Base-by-base conservation (phyloP, 768 basidiomycete species). In the Phylloporus sp. region DNA sequence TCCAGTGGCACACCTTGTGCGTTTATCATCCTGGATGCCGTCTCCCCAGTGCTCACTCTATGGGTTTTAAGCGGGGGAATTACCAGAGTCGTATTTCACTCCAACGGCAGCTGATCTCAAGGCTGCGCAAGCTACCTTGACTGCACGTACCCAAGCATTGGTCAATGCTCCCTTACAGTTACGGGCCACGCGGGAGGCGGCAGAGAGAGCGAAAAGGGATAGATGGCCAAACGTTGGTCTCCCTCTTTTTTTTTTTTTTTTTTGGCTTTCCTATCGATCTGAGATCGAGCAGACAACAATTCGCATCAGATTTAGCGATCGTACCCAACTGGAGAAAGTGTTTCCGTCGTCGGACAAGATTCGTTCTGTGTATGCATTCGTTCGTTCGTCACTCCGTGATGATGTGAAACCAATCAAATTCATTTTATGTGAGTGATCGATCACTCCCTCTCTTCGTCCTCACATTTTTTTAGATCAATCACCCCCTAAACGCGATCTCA, bases 271-370 rank as follows among this genome's bases (percentile, higher is more conserved):
- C 4, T 39, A 35, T 31, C 5, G n/a, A 39, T 24, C 54, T 58
- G 36, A 69, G 35, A 24, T 38, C 27, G 41, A 32, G 13, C 55
- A 93, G 89, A 90, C 89, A 2, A 86, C 76, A 3, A 86, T 95
- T 55, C 80, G 92, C 17, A 67, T 95, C 54, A 79, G 78, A 57
- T 95, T 94, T 66, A 70, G 81, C 18, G 89, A 94, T 65, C 77
- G 85, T 38, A 88, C 82, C 3, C 82, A 86, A 59, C 73, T 95
- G 13, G 91, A 95, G 68, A 82, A 80, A 55, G 66, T 68, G 0
- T 93, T 94, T 59, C 74, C 81, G 4, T 92, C 91, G 6, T 77
- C 77, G 4, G 79, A 82, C 66, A 92, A 86, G 63, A 90, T 95
- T 41, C 77, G 78, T 40, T 73, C 84, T 3, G 79, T 95, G 9